Percentiles rank a stretch among this genome's conserved stretches.
Conservation (phyloP, 73 alveolate species). For the Tetrahymena malaccensis region DNA sequence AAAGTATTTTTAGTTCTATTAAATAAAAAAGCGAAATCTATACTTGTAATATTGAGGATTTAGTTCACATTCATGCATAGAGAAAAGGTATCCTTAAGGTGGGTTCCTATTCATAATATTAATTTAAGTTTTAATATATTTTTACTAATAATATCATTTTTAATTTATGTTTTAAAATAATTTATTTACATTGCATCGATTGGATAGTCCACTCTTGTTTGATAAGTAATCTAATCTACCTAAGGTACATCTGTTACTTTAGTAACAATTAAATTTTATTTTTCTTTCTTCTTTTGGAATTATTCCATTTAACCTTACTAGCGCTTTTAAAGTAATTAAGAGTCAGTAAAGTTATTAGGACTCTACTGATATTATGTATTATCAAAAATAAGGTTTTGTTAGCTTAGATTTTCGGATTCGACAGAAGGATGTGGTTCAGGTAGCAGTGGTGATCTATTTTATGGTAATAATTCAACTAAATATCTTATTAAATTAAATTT, state of each 20-base stretch:
- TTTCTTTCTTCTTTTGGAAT: not conserved
- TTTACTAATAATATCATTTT: too few relatives aligned
- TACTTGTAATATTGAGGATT: not conserved
- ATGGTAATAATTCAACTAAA: not conserved
- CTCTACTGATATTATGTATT: not conserved
- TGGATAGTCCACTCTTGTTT: not conserved
- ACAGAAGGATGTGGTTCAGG: not conserved
- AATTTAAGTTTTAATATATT: not conserved
- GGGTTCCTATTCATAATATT: not conserved
- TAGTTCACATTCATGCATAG: not conserved
- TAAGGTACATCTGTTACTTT: not conserved
- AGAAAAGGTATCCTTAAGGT: not conserved
- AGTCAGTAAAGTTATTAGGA: not conserved
- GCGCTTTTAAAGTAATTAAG: not conserved
- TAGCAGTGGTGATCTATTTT: not conserved
- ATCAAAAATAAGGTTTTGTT: not conserved
- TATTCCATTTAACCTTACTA: not conserved
- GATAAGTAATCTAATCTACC: not conserved
- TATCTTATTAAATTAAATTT: not conserved
- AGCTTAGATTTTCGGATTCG: not conserved
- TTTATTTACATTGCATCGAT: not conserved
- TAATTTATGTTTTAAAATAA: not conserved
- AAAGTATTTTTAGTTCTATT: too few relatives aligned
- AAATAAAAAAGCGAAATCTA: too few relatives aligned
- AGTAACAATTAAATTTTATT: not conserved